Evolutionary conservation across 192 early-diverging fungal genomes (phyloP), one percentile per base, ranked within the genome.

Genomic region (Backusella morwellensis): DNA sequence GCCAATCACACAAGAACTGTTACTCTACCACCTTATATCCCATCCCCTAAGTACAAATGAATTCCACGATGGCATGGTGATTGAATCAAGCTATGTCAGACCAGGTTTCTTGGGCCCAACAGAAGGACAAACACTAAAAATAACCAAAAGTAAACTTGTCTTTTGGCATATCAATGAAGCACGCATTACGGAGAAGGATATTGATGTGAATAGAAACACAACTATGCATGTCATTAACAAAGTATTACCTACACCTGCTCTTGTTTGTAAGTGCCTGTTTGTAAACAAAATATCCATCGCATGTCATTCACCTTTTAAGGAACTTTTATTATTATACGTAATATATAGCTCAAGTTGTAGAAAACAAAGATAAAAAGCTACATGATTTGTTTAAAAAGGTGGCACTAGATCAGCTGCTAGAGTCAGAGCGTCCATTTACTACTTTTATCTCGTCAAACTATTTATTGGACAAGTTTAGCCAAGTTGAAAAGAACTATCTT

Each of bases 151-250:
- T 2, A 44, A 66, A 19, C 52, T 68, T 23, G 50, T 41, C 7
- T 69, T 47, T 50, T 41, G 69, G 23, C 40, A 67, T 26, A 56
- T 83, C 17, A 79, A 79, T 50, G 76, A 72, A 11, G 76, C 73
- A 23, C 68, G 32, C 19, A 75, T 83, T 21, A 76, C 72, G 0
- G 52, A 77, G 19, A 82, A 81, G 38, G 84, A 88, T 74, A 77
- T 81, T 38, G 29, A 73, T 14, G 86, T 81, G 0, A 84, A 86
- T 59, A 83, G 80, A n/a, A 56, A 71, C 4, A 86, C 85, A 6
- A 81, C 80, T 6, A 78, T 90, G 19, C 88, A 90, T 73, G 87
- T 88, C 0, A 52, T 89, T 0, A 69, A 80, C 56, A 80, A 82
- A 6, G 38, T 89, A 5, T 54, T 88, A 41, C 29, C 17, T 6